Evolutionary conservation across 2,329 filamentous ascomycete species (phyloP), one percentile per base, ranked within the genome.

Genomic region (Hypocreales sp.): DNA sequence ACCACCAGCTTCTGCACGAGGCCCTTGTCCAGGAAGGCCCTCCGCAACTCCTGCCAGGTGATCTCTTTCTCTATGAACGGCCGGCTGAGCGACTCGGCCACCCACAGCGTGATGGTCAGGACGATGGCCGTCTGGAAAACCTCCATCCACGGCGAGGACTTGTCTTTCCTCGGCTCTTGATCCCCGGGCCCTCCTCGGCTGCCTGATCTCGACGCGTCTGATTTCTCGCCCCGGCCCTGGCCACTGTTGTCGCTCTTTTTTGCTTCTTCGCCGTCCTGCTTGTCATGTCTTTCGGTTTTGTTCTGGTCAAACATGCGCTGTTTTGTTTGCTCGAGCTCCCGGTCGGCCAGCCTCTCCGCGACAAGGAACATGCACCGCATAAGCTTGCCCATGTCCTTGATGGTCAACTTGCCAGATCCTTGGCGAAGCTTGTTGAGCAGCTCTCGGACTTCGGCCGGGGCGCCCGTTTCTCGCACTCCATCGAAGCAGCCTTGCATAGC

Each of bases 1-100:
- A 93, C 68, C 19, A 92, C 76, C 12, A 98, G 67, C 60, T 86
- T 94, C 57, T 94, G 81, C 13, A 98, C 86, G 15, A 98, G 66
- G 7, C 90, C 90, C 62, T 92, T 94, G 56, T 94, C 84, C 34
- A 98, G 64, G 63, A 93, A 95, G 18, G 83, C 90, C 40, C 73
- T 86, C 36, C 81, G 67, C 57, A 98, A 82, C 56, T 98, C 90
- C 56, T 98, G 86, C 82, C 84, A 98, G 30, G 90, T 95, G 32
- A 98, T 94, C 48, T 98, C 87, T 44, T 56, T 55, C 36, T 63
- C 58, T 4, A 54, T 53, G 35, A 61, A 56, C 15, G 60, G 38
- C 36, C 55, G 54, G 39, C 47, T 46, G 27, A 56, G 39, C 7
- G 44, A 41, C 18, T 54, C 56, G 7, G 67, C 41, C 23, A 58